Percentiles rank a stretch among this genome's conserved stretches.
Evolutionary conservation across 345 rosid genomes (phyloP).

Genomic region (Hibiscus tridactylites): DNA sequence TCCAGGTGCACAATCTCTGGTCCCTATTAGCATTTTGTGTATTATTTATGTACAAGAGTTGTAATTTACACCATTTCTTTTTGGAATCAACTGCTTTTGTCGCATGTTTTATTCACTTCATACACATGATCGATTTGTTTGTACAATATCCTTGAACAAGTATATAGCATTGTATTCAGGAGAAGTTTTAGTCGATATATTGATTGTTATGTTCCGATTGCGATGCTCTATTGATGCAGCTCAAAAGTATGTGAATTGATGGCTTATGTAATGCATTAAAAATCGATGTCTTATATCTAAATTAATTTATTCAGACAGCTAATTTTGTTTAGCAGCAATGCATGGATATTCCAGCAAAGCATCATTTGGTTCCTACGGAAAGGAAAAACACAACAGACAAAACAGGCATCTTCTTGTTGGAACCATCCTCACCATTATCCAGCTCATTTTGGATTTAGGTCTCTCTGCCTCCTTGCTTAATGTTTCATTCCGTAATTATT

Average conservation of each 20-base stretch:
- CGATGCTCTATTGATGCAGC: neutral
- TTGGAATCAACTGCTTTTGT: conserved; percentile 1
- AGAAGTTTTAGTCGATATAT: conserved; percentile 17
- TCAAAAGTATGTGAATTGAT: neutral
- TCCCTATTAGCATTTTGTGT: conserved; percentile 1
- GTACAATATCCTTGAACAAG: conserved; percentile 17
- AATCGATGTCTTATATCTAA: too few species aligned
- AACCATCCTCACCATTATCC: neutral
- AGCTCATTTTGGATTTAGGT: neutral
- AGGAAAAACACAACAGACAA: neutral
- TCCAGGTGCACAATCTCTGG: conserved; percentile 15
- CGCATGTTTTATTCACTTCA: conserved; percentile 6
- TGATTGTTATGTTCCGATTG: neutral
- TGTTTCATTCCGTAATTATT: too few species aligned
- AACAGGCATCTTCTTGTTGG: neutral
- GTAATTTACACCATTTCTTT: conserved; percentile 9
- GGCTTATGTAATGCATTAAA: too few species aligned
- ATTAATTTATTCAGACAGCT: too few species aligned
- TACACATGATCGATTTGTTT: conserved; percentile 6
- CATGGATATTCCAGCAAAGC: too few species aligned
- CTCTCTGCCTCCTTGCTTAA: too few species aligned
- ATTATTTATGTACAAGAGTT: conserved; percentile 14
- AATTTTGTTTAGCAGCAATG: too few species aligned
- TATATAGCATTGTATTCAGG: conserved; percentile 20
- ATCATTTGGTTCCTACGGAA: too few species aligned